phyloP scores from a whole-genome alignment of 176 grass and related monocot species.

The Oryza brachyantha region DNA sequence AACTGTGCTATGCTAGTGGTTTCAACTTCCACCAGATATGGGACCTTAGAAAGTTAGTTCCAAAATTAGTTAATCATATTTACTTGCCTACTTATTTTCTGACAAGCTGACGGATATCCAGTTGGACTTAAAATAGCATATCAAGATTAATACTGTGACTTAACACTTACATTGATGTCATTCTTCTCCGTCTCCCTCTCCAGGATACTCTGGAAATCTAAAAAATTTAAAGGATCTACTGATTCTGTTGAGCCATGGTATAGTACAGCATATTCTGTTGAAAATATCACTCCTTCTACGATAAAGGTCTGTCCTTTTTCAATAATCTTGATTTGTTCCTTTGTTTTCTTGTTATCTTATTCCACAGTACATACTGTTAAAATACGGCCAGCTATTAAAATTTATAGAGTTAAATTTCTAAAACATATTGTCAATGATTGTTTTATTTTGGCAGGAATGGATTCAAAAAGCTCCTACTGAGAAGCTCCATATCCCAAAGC shows the following conservation, averaged over 20 bases:
- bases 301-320: constrained; percentile 58
- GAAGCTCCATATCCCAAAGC: constrained; percentile 73
- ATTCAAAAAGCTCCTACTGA: constrained; percentile 79
- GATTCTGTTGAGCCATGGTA: constrained; percentile 87
- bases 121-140: neutral
- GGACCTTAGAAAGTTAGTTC: neutral
- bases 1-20: neutral
- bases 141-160: neutral
- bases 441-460: constrained; percentile 68
- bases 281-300: constrained; percentile 62
- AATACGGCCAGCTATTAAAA: neutral
- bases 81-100: neutral
- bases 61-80: neutral
- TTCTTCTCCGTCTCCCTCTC: constrained; percentile 19
- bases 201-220: constrained; percentile 88
- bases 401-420: neutral
- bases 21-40: neutral
- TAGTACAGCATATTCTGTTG: constrained; percentile 58
- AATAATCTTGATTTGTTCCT: neutral
- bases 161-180: constrained; percentile 19
- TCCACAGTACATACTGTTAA: neutral
- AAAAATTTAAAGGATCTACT: constrained; percentile 77
- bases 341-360: neutral
- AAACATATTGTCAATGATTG: constrained; percentile 22
- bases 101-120: neutral